Percentiles rank a stretch among this genome's conserved stretches.
phyloP scores from a whole-genome alignment of 345 rosid species.

The Rhodomyrtus tomentosa region DNA sequence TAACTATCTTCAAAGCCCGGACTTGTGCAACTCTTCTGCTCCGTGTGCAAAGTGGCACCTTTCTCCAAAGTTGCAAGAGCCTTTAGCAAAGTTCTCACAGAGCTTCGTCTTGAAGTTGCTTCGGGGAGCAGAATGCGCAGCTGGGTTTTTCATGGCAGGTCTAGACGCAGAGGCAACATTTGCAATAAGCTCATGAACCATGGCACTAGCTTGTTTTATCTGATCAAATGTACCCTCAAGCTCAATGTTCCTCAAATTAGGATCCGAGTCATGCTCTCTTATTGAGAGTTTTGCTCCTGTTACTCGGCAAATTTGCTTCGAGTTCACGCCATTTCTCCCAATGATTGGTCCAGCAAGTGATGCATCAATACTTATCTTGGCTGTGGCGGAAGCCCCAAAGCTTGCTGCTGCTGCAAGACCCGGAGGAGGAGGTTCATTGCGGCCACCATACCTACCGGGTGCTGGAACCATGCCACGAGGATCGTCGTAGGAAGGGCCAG shows the following conservation, averaged over 20 bases:
- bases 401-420: conserved; percentile 58
- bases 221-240: conserved; percentile 95
- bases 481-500: conserved; percentile 43
- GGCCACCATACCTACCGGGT: conserved; percentile 36
- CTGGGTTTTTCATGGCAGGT: conserved; percentile 16
- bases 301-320: conserved; percentile 77
- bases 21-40: conserved; percentile 49
- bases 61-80: conserved; percentile 78
- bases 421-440: conserved; percentile 34
- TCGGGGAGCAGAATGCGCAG: conserved; percentile 5
- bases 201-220: conserved; percentile 90
- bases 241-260: conserved; percentile 77
- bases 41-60: conserved; percentile 95
- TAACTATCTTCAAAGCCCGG: conserved; percentile 14
- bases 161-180: conserved; percentile 46
- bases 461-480: conserved; percentile 37
- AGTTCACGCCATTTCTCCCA: conserved; percentile 87
- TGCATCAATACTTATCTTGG: conserved; percentile 87
- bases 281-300: conserved; percentile 92
- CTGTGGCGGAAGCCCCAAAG: conserved; percentile 86
- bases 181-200: conserved; percentile 80
- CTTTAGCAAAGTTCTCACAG: conserved; percentile 65
- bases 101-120: conserved; percentile 77
- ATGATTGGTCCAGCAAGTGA: conserved; percentile 92
- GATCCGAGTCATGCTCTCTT: conserved; percentile 73